These are phyloP conservation scores for Tolypocladium ovalisporum DNA, from an alignment of 2,329 filamentous ascomycete species.

Conservation along the genomic window DNA sequence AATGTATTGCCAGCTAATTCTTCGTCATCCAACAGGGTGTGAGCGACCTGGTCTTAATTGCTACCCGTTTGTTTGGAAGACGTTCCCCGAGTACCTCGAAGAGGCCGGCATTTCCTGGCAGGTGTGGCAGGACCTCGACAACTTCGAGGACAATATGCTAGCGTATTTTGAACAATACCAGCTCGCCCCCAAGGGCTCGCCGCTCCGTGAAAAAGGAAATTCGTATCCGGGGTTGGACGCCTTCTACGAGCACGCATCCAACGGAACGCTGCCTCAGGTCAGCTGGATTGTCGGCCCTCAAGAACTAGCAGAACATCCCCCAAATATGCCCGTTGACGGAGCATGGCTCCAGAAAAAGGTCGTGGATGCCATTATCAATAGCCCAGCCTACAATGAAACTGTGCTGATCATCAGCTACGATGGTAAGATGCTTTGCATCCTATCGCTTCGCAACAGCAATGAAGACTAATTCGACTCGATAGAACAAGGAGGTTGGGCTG, in stretches of 20 bases:
- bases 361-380: slow-evolving; percentile 35
- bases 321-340: slow-evolving; percentile 40
- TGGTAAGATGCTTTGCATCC: slow-evolving; percentile 9
- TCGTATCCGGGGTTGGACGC: slow-evolving; percentile 32
- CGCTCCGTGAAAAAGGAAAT: slow-evolving; percentile 14
- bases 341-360: slow-evolving; percentile 44
- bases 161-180: slow-evolving; percentile 24
- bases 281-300: slow-evolving; percentile 42
- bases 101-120: slow-evolving; percentile 38
- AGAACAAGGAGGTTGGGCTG: slow-evolving; percentile 44
- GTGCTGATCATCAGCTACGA: slow-evolving; percentile 41
- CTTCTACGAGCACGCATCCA: slow-evolving; percentile 36
- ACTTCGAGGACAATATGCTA: slow-evolving; percentile 41
- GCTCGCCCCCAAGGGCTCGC: slow-evolving; percentile 4
- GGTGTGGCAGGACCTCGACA: slow-evolving; percentile 35
- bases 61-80: slow-evolving; percentile 41
- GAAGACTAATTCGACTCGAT: not conserved
- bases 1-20: slow-evolving; percentile 4
- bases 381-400: slow-evolving; percentile 35
- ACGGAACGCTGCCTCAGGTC: slow-evolving; percentile 38
- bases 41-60: slow-evolving; percentile 32
- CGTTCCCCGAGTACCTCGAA: slow-evolving; percentile 35
- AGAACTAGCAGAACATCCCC: slow-evolving; percentile 32
- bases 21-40: slow-evolving; percentile 17
- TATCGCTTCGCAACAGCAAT: not conserved